These are phyloP conservation scores for Candida broadrunensis DNA, from an alignment of 805 yeast species.

Conservation along the genomic window DNA sequence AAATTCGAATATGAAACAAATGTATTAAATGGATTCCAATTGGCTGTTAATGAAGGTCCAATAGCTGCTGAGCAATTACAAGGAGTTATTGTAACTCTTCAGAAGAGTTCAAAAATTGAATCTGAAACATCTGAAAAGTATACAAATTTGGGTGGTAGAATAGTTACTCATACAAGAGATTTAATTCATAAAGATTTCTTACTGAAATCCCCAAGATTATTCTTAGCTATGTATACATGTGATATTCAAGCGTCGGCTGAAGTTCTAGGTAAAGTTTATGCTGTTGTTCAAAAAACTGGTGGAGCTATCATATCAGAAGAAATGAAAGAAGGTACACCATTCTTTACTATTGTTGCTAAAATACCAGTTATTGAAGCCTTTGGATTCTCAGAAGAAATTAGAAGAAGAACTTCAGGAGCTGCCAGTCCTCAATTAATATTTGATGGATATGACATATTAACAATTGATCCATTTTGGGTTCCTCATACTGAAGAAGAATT, in stretches of 20 bases:
- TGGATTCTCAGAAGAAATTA: slow-evolving; percentile 92
- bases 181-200: slow-evolving; percentile 67
- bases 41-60: slow-evolving; percentile 84
- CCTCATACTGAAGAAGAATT: slow-evolving; percentile 96
- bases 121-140: slow-evolving; percentile 29
- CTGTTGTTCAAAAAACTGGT: slow-evolving; percentile 84
- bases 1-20: slow-evolving; percentile 52
- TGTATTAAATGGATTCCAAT: slow-evolving; percentile 78
- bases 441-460: slow-evolving; percentile 81
- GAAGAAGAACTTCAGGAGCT: slow-evolving; percentile 93
- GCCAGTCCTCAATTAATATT: slow-evolving; percentile 95
- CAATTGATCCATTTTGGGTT: slow-evolving; percentile 97
- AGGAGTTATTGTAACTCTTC: slow-evolving; percentile 61
- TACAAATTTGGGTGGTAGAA: slow-evolving; percentile 62
- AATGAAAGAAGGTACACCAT: slow-evolving; percentile 97
- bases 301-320: slow-evolving; percentile 89
- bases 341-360: slow-evolving; percentile 79
- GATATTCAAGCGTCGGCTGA: slow-evolving; percentile 95
- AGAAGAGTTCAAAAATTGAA: slow-evolving; percentile 14
- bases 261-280: slow-evolving; percentile 92
- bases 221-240: slow-evolving; percentile 90
- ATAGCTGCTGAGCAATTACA: slow-evolving; percentile 83
- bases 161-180: slow-evolving; percentile 71
- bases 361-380: slow-evolving; percentile 95
- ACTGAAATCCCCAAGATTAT: slow-evolving; percentile 83